phyloP scores from a whole-genome alignment of 345 rosid genomes.

The Arabidopsis arenosa region DNA sequence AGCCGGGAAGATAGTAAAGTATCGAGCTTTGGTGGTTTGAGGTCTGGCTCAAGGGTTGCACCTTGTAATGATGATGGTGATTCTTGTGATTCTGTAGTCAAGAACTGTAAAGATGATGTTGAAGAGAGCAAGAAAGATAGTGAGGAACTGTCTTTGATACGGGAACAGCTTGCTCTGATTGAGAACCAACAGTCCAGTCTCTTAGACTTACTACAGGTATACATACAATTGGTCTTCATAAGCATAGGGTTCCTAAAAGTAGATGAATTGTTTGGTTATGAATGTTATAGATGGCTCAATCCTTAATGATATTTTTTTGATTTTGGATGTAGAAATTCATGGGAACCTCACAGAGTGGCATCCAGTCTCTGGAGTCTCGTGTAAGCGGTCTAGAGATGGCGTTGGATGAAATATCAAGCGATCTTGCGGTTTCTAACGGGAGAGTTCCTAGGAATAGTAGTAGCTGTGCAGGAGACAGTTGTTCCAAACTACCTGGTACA shows the following conservation, averaged over 20 bases:
- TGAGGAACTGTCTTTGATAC: constrained; percentile 75
- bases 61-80: constrained; percentile 61
- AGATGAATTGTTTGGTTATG: constrained; percentile 11
- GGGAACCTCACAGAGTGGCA: constrained; percentile 87
- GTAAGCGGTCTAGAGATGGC: constrained; percentile 92
- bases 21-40: constrained; percentile 53
- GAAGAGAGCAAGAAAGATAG: constrained; percentile 56
- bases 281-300: background rate
- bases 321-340: constrained; percentile 75
- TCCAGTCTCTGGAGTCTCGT: constrained; percentile 83
- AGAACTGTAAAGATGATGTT: constrained; percentile 45
- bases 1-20: constrained; percentile 39
- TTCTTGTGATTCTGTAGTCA: constrained; percentile 42
- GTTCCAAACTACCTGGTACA: constrained; percentile 87
- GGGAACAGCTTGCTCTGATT: constrained; percentile 80
- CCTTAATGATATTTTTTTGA: constrained; percentile 25
- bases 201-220: constrained; percentile 82
- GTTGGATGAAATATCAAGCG: constrained; percentile 84
- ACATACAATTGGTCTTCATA: constrained; percentile 25
- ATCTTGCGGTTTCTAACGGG: constrained; percentile 75
- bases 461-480: constrained; percentile 59
- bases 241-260: background rate
- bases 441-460: constrained; percentile 53
- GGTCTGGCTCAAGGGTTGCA: constrained; percentile 68
- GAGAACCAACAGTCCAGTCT: constrained; percentile 88